Base-by-base conservation (phyloP, 108 stramenopile species). In the Aureococcus anophagefferens region DNA sequence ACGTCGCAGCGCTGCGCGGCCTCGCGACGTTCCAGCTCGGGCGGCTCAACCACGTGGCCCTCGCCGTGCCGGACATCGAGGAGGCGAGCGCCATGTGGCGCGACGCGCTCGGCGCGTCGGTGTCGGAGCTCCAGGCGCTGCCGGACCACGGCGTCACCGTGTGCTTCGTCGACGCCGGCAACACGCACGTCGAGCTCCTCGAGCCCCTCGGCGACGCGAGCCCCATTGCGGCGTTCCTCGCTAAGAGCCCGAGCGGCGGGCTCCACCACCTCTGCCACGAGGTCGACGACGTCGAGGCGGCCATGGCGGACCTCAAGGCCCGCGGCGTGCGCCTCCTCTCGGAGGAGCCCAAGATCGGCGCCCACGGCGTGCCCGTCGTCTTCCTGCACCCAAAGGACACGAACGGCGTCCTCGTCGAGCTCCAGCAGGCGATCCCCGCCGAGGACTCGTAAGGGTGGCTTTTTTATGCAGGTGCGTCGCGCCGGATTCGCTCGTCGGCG, bases 351-450 rank as follows among this genome's bases (percentile, higher is more conserved):
- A 28, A 18, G 51, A 1, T 59, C 21, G 51, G 51, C 21, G 51
- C 51, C 21, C 51, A 59, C 51, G 51, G 51, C 51, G 51, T 16
- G 51, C 51, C 51, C 51, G 51, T 59, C 51, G 51, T 59, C 51
- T 59, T 59, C 51, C 51, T 59, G 21, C 51, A 59, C 25, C 51
- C 51, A 11, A 59, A 59, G 25, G 51, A 18, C 21, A 25, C 21
- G 21, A 18, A 59, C 51, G 51, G 51, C 21, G 25, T 28, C 21
- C 51, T 59, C 25, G 21, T 59, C 21, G 51, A 59, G 51, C 51
- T 59, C 21, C 21, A 59, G 25, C 21, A 59, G 40, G 40, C 40
- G 40, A n/a, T n/a, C n/a, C n/a, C n/a, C n/a, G n/a, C n/a, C n/a
- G n/a, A n/a, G n/a, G n/a, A n/a, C n/a, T n/a, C n/a, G n/a, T n/a